Base-by-base conservation (phyloP, 306 rosid genomes). In the Sechiopsis laciniata region DNA sequence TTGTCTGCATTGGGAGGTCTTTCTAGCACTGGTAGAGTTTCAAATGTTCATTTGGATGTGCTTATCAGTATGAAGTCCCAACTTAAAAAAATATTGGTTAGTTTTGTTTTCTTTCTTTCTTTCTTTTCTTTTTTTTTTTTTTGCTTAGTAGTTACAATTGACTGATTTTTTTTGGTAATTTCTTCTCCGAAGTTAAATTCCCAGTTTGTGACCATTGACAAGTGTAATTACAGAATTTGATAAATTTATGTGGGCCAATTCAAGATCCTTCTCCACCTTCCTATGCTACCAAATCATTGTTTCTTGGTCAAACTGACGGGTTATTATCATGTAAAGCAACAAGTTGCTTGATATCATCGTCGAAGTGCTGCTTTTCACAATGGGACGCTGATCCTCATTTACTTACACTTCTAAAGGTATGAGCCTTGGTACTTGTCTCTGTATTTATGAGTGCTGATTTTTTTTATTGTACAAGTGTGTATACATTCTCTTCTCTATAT, bases 211-310 rank as follows among this genome's bases (percentile, higher is more conserved):
- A 72, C 83, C 77, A 72, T 68, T 87, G 87, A 84, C 83, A 79
- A 82, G 81, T 82, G 71, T 79, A 77, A 62, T 76, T 91, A 91
- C 97, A 94, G 99, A 91, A 85, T 77, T 89, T 89, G 92, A 85
- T 94, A 77, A 91, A 84, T 77, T 88, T 90, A 71, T 85, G 84
- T 74, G 96, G 91, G 82, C 97, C 91, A 62, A 88, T 86, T 85
- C 95, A 94, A 85, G 99, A 94, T 84, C 99, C 99, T 82, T 91
- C 99, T 77, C 97, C 90, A 3, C 77, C 86, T 78, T 91, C 87
- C 29, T 20, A 57, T 69, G 96, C 96, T 54, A 80, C 85, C 83
- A 89, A 87, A 80, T 82, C 83, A 65, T 77, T 89, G 75, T 73
- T 89, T 79, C 75, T 88, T 16, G 90, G 99, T 76, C 92, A 89